Evolutionary conservation across 176 grass and related monocot species (phyloP), one percentile per base, ranked within the genome.

Genomic region (Avena insularis): DNA sequence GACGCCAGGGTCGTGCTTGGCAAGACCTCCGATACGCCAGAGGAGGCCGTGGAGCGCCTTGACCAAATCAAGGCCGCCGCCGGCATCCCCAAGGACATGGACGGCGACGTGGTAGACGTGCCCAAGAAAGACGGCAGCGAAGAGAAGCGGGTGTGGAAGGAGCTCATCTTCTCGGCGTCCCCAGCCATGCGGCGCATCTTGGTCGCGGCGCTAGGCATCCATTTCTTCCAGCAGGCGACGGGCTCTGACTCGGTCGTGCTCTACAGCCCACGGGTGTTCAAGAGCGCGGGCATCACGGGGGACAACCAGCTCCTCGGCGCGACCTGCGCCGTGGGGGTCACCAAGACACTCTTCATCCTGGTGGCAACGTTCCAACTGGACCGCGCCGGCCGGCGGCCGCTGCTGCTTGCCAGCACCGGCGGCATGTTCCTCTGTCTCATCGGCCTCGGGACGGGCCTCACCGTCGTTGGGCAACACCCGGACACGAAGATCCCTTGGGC

Each of bases 291-390:
- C 4, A 90, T 97, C 85, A 79, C 61, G 50, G 68, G 47, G 54
- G 81, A 85, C 31, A 70, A 78, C 82, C 31, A 45, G 62, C 88
- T 84, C 19, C 89, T 95, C 7, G 93, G 89, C 6, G 57, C 86
- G 76, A 95, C 93, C 1, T 92, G 92, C 80, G 89, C 93, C 16
- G 91, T 95, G 5, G 93, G 93, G 27, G 92, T 87, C 72, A 85
- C 58, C 36, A 95, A 95, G 87, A 95, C 91, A 23, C 27, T 92
- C 25, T 81, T 87, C 78, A 93, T 95, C 84, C 87, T 95, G 72
- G 78, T 95, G 20, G 93, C 93, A 45, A 87, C 81, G 75, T 73
- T 93, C 83, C 79, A 93, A 43, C 64, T 95, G 9, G 93, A 95
- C 86, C 84, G 87, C 19, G 83, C 82, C 2, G 93, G 91, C 4